Evolutionary conservation across 805 yeast species (phyloP).

Genomic region (Kregervanrija pseudodelftensis): DNA sequence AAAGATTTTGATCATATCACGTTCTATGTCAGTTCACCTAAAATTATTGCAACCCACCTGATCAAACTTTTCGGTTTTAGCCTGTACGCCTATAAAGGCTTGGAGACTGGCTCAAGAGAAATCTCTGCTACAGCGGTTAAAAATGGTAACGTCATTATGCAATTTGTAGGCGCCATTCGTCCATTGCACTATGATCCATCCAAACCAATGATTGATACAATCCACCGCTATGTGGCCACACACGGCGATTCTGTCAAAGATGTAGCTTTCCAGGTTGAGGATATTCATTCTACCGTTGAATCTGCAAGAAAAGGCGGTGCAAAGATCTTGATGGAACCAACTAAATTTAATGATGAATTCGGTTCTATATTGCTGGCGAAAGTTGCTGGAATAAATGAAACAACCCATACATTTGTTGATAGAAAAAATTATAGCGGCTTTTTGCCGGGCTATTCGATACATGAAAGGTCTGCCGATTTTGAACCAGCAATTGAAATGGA

Average conservation of each 20-base stretch:
- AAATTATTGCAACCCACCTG: conserved; percentile 50
- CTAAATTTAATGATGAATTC: conserved; percentile 30
- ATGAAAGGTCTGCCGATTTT: background rate
- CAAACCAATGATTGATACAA: conserved; percentile 20
- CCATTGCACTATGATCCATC: conserved; percentile 14
- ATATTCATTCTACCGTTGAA: conserved; percentile 37
- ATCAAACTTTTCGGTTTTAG: conserved; percentile 54
- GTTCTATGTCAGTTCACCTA: conserved; percentile 69
- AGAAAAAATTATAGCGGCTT: conserved; percentile 21
- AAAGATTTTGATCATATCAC: conserved; percentile 58
- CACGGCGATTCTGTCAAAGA: conserved; percentile 86
- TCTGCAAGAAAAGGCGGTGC: conserved; percentile 50
- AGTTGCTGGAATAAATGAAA: conserved; percentile 50
- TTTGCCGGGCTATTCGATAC: conserved; percentile 17
- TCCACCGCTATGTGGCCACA: conserved; percentile 37
- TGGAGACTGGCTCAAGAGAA: conserved; percentile 59
- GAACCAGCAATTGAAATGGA: conserved; percentile 26
- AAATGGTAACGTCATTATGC: conserved; percentile 48
- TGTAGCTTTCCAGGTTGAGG: conserved; percentile 55
- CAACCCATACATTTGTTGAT: conserved; percentile 63
- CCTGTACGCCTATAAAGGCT: conserved; percentile 54
- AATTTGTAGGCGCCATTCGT: conserved; percentile 35
- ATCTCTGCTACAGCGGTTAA: conserved; percentile 53
- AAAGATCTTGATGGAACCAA: conserved; percentile 21
- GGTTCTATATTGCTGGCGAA: conserved; percentile 52